Conservation (phyloP, 257 asterid species). For the Solanum chilense region DNA sequence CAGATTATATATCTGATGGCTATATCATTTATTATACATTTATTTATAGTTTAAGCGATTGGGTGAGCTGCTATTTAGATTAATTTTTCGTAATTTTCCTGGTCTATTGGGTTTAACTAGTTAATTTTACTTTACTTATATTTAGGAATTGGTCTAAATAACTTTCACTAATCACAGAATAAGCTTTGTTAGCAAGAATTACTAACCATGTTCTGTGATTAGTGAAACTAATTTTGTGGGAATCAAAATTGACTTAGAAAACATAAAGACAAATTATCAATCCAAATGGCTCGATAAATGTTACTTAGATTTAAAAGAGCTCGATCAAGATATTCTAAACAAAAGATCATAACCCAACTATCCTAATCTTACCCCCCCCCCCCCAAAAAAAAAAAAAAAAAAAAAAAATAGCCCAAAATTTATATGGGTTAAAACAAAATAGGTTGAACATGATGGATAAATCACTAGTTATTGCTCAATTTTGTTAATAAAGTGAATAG, state of each 20-base stretch:
- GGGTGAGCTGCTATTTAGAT: not conserved
- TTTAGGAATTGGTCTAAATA: not conserved
- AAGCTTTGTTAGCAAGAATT: not conserved
- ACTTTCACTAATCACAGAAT: not conserved
- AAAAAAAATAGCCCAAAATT: no score
- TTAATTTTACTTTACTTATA: not conserved
- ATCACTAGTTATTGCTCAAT: not conserved
- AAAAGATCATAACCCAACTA: no score
- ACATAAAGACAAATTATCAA: no score
- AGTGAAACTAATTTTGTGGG: no score
- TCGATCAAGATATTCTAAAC: no score
- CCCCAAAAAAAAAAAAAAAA: no score
- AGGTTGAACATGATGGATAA: not conserved
- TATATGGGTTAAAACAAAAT: not conserved
- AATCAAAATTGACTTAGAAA: no score
- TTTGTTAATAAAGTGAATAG: not conserved
- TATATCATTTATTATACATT: not conserved
- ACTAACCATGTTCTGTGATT: not conserved
- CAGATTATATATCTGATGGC: accelerated
- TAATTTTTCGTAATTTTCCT: not conserved
- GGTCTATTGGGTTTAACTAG: not conserved
- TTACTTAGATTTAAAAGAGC: not conserved
- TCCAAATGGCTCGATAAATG: not conserved
- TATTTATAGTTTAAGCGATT: not conserved
- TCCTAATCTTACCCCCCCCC: no score